phyloP scores from a whole-genome alignment of 1,139 yeast species.

The Kazachstania sp. region DNA sequence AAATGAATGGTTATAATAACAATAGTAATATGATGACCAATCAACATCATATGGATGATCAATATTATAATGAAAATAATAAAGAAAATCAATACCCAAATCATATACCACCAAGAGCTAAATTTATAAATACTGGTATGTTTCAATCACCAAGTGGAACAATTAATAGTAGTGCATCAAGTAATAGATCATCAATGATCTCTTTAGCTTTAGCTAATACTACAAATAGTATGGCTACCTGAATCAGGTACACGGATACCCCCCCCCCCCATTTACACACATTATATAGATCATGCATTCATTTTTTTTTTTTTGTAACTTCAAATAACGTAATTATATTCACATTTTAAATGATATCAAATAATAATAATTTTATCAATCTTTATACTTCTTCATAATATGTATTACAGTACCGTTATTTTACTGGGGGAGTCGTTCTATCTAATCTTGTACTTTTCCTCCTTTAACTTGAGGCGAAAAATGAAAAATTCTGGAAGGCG shows the following conservation, averaged over 20 bases:
- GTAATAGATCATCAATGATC: conserved; percentile 21
- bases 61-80: conserved; percentile 7
- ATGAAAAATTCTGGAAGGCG: too few species aligned
- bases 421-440: too few species aligned
- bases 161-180: conserved; percentile 11
- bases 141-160: conserved; percentile 16
- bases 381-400: too few species aligned
- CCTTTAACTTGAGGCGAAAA: too few species aligned
- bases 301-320: too few species aligned
- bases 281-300: too few species aligned
- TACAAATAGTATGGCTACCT: conserved; percentile 3
- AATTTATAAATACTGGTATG: conserved; percentile 21
- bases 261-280: too few species aligned
- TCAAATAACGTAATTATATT: not conserved
- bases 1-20: conserved; percentile 2
- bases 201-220: conserved; percentile 10
- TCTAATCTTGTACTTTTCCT: too few species aligned
- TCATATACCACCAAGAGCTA: conserved; percentile 20
- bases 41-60: conserved; percentile 5
- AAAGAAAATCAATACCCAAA: conserved; percentile 15
- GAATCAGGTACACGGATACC: too few species aligned
- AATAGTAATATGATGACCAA: not conserved
- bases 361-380: not conserved
- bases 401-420: too few species aligned
- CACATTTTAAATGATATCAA: not conserved